Conservation (phyloP, 768 basidiomycete species). For the Leccinum rimulosum region DNA sequence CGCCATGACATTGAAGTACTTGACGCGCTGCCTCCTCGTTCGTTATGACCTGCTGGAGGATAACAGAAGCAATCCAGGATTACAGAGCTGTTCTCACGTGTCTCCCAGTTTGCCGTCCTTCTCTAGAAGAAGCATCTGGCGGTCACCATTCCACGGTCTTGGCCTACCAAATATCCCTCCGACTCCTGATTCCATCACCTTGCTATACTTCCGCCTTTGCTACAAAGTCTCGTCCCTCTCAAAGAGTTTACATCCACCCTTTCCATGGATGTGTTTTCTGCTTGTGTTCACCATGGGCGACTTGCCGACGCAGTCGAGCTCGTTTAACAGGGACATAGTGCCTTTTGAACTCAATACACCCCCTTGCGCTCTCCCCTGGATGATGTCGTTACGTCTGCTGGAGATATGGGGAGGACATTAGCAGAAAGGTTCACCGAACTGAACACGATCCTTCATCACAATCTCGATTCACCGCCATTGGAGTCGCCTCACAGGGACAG, state of each 20-base stretch:
- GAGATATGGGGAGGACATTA: not conserved
- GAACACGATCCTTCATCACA: conserved; percentile 2
- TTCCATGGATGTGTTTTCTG: conserved; percentile 9
- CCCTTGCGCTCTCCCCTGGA: conserved; percentile 11
- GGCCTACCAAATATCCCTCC: conserved; percentile 11
- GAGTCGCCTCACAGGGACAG: not conserved
- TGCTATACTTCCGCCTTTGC: not conserved
- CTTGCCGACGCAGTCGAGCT: conserved; percentile 27
- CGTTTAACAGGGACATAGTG: conserved; percentile 25
- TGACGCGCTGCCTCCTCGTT: not conserved
- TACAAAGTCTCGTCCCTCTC: not conserved
- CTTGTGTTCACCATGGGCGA: conserved; percentile 9
- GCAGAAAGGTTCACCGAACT: conserved; percentile 1
- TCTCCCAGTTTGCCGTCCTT: not conserved
- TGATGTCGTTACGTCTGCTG: not conserved
- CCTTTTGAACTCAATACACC: conserved; percentile 19
- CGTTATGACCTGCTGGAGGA: not conserved
- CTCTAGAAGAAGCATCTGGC: not conserved
- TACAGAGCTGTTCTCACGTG: not conserved
- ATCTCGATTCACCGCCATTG: conserved; percentile 1
- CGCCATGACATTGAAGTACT: not conserved
- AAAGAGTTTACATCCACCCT: conserved; percentile 4
- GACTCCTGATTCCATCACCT: conserved; percentile 8
- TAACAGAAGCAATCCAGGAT: not conserved
- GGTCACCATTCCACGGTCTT: conserved; percentile 7